A percentile compares a stretch with the other conserved stretches of the same genome.
phyloP scores from a whole-genome alignment of 192 early-diverging fungal genomes.

The Spinellus fusiger region DNA sequence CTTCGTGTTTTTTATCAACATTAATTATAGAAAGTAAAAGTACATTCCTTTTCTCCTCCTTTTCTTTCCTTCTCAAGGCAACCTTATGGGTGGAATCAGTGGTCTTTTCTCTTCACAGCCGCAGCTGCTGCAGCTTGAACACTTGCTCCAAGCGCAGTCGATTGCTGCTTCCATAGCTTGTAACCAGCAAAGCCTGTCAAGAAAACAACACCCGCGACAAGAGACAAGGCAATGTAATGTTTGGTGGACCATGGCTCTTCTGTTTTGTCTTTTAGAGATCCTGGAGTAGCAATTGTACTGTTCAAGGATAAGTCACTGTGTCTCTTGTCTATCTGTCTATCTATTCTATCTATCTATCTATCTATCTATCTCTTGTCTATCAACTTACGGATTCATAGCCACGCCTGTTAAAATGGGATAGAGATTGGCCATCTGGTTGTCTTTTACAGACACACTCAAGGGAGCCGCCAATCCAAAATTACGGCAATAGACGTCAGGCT shows the following conservation, averaged over 20 bases:
- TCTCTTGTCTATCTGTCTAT: background rate
- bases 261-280: slow-evolving; percentile 22
- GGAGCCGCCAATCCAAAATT: slow-evolving; percentile 82
- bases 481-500: slow-evolving; percentile 93
- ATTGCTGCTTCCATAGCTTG: slow-evolving; percentile 30
- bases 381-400: slow-evolving; percentile 71
- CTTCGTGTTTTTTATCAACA: background rate
- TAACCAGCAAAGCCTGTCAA: slow-evolving; percentile 27
- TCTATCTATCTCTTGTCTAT: background rate
- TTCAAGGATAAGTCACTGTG: background rate
- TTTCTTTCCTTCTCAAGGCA: background rate
- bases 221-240: slow-evolving; percentile 21
- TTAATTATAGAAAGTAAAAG: slow-evolving; percentile 1
- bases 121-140: background rate
- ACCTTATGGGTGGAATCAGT: background rate
- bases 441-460: slow-evolving; percentile 83
- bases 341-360: background rate
- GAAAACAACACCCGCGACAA: slow-evolving; percentile 23
- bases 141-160: background rate
- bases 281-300: slow-evolving; percentile 29
- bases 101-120: slow-evolving; percentile 13
- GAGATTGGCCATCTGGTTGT: slow-evolving; percentile 79
- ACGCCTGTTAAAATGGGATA: slow-evolving; percentile 81
- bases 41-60: background rate
- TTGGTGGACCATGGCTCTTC: slow-evolving; percentile 20